Evolutionary conservation across 768 basidiomycete genomes (phyloP).

Genomic region (Cantharellus cinnabarinus): DNA sequence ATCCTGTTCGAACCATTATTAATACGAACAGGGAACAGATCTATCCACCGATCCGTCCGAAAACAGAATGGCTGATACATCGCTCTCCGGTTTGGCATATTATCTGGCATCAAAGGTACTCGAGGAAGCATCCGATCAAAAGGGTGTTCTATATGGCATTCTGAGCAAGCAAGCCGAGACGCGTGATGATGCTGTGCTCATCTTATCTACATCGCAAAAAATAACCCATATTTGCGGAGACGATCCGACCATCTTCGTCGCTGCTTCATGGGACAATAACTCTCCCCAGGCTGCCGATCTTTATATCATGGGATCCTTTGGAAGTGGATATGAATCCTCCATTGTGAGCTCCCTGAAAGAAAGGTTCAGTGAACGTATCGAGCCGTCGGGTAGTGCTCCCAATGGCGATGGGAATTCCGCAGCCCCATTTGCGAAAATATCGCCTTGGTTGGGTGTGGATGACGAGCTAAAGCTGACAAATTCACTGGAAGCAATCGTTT

Average conservation of each 20-base stretch:
- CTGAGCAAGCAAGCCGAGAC: slow-evolving; percentile 37
- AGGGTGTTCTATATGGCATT: slow-evolving; percentile 22
- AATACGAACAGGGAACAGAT: too few species aligned
- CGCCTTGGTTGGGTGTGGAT: neutral
- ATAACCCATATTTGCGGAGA: neutral
- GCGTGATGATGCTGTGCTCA: slow-evolving; percentile 26
- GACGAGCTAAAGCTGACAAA: neutral
- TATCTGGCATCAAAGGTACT: slow-evolving; percentile 8
- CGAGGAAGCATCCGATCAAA: slow-evolving; percentile 17
- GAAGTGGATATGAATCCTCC: neutral
- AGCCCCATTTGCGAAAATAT: too few species aligned
- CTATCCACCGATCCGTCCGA: too few species aligned
- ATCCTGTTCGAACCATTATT: too few species aligned
- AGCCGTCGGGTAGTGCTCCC: neutral
- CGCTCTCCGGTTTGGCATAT: neutral
- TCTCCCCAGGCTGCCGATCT: neutral
- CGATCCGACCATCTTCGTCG: neutral
- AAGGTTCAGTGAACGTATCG: neutral
- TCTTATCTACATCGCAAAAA: slow-evolving; percentile 20
- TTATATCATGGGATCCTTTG: neutral
- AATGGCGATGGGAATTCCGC: neutral
- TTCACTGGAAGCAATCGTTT: neutral
- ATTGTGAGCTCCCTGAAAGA: neutral
- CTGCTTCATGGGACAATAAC: neutral
- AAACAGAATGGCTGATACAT: too few species aligned